Evolutionary conservation across 2,329 filamentous ascomycete genomes (phyloP).

Genomic region (Cadophora sp.): DNA sequence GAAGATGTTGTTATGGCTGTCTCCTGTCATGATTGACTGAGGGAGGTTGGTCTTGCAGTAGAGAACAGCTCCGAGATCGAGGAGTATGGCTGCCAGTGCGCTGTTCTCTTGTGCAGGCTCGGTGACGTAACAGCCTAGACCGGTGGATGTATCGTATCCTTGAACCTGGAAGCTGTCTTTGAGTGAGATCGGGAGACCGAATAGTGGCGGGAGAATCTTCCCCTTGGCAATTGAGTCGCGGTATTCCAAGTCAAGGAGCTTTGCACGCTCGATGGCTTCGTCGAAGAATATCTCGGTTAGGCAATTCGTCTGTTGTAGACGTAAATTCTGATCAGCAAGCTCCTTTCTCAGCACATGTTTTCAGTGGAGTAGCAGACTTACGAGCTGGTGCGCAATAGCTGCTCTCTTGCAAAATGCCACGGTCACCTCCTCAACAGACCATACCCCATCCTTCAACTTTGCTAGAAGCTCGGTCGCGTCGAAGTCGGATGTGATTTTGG

Average conservation of each 20-base stretch:
- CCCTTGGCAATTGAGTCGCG: not conserved
- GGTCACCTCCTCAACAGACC: constrained; percentile 47
- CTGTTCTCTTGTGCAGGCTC: constrained; percentile 50
- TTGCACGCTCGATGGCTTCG: constrained; percentile 52
- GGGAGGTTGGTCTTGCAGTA: constrained; percentile 75
- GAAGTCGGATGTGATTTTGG: constrained; percentile 34
- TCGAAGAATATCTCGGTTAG: constrained; percentile 56
- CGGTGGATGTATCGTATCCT: constrained; percentile 57
- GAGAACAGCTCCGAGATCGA: constrained; percentile 66
- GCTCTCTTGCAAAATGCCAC: constrained; percentile 56
- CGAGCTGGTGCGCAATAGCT: constrained; percentile 55
- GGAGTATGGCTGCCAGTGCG: constrained; percentile 59
- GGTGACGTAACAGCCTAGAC: constrained; percentile 60
- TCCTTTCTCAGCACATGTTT: too few species aligned
- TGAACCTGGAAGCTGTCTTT: constrained; percentile 66
- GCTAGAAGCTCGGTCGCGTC: constrained; percentile 38
- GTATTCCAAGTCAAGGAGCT: constrained; percentile 50
- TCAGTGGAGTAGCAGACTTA: constrained; percentile 36
- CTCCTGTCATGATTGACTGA: constrained; percentile 57
- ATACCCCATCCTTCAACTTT: constrained; percentile 31
- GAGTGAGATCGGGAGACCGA: constrained; percentile 62
- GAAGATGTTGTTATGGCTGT: constrained; percentile 59
- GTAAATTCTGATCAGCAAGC: too few species aligned
- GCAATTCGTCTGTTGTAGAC: constrained; percentile 52
- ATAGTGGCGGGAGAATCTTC: constrained; percentile 60